Evolutionary conservation across 192 early-diverging fungal genomes (phyloP), one percentile per base, ranked within the genome.

Genomic region (Coemansia guatemalensis): DNA sequence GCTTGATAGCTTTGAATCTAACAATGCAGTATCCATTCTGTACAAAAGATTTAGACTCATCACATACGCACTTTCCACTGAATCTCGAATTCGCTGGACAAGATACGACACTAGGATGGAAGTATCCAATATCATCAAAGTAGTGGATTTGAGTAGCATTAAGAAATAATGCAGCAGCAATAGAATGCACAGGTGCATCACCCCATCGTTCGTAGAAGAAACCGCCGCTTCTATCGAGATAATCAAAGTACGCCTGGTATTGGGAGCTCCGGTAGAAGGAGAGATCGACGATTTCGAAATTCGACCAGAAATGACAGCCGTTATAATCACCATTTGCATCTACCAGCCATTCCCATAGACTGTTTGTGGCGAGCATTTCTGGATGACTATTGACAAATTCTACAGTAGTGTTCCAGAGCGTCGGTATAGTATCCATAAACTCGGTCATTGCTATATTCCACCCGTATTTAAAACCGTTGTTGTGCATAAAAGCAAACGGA

Each of bases 201-300:
- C 89, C 89, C 85, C 85, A 88, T 29, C 90, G 69, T 67, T 91
- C 90, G 67, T 95, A 95, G 61, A 88, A 95, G 78, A 95, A 94
- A 17, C 93, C 92, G 35, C 93, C 92, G 6, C 78, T 65, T 23
- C 71, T 56, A 78, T 94, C 92, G 8, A 95, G 70, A 62, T 86
- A 82, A n/a, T 85, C 69, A 54, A 93, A 94, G 32, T 82, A 89
- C 27, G n/a, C n/a, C n/a, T n/a, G n/a, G n/a, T n/a, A n/a, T n/a
- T n/a, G n/a, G n/a, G n/a, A n/a, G n/a, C n/a, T n/a, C n/a, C n/a
- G n/a, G n/a, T n/a, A n/a, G n/a, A n/a, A n/a, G 23, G 82, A 75
- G 30, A 90, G 65, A 50, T 77, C 64, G 0, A 72, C 80, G 48
- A 94, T 89, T 78, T 94, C 92, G 64, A 94, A 92, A 63, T 93